Evolutionary conservation across 257 asterid genomes (phyloP), one percentile per base, ranked within the genome.

Genomic region (Ilex aquifolium): DNA sequence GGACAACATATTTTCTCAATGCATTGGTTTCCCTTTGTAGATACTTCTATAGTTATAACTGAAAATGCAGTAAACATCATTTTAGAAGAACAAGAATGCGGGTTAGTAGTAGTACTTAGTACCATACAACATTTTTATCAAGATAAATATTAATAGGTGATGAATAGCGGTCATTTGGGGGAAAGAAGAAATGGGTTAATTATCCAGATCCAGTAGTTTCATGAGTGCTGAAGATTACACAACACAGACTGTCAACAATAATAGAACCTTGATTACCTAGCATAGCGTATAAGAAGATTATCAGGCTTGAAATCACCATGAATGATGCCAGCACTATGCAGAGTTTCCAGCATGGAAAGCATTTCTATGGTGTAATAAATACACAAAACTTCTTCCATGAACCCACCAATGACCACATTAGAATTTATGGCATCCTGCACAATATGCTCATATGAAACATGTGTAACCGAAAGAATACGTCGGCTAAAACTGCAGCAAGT

Each of bases 231-330:
- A 61, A 30, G 60, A n/a, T 13, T 49, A 49, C 10, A 3, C 4
- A 49, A 49, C 53, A 62, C 44, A 53, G 49, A 32, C 61, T 60
- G 51, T 65, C 56, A 32, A 68, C 30, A 49, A 57, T 48, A 10
- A 15, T 49, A 36, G 52, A 68, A 44, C 60, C 46, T 40, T 52
- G 62, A 54, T 69, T 85, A 93, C 99, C 99, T 90, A 65, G 97
- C 76, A 85, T 93, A 82, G 15, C 96, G 94, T 62, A 89, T 81
- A 67, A 93, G 85, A 73, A 93, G 77, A 81, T 93, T 93, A 79
- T 93, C 99, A 52, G 99, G 99, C 66, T 93, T 90, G 73, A 93
- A 90, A 74, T 93, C 99, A 6, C 97, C 99, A 62, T 93, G 99
- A 72, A 93, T 84, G 58, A 93, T 79, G 49, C 69, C 74, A 70